Percentiles rank a stretch among this genome's conserved stretches.
phyloP scores from a whole-genome alignment of 1,284 basidiomycete species.

The Jaminaea rosea region DNA sequence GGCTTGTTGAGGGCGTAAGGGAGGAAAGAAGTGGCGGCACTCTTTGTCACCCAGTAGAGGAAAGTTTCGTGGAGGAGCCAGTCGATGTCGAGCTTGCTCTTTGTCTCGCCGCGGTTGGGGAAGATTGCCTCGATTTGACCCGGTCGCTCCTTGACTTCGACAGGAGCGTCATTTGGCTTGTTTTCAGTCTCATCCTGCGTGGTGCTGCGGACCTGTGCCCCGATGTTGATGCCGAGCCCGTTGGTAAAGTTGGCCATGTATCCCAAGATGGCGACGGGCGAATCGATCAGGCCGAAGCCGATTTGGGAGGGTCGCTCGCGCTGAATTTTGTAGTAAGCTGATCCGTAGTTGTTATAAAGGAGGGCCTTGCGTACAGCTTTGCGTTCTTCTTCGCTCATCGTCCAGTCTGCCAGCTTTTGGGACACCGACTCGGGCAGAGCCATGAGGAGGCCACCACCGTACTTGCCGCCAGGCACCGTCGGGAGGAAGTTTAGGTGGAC shows the following conservation, averaged over 20 bases:
- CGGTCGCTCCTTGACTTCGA: slow-evolving; percentile 19
- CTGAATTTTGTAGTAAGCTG: slow-evolving; percentile 30
- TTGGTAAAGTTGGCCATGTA: slow-evolving; percentile 22
- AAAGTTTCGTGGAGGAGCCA: background rate
- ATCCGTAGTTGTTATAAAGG: slow-evolving; percentile 14
- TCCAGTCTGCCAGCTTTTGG: background rate
- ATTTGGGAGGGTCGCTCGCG: slow-evolving; percentile 19
- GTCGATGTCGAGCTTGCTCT: slow-evolving; percentile 1
- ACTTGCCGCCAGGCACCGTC: slow-evolving; percentile 17
- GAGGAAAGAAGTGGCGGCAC: slow-evolving; percentile 30
- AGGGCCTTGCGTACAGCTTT: slow-evolving; percentile 15
- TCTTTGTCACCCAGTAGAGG: slow-evolving; percentile 5
- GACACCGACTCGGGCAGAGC: background rate
- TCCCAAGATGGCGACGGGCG: slow-evolving; percentile 25
- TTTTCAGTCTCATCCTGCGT: background rate
- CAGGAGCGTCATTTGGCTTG: slow-evolving; percentile 10
- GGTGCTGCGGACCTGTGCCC: background rate
- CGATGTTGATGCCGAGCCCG: background rate
- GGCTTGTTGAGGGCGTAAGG: slow-evolving; percentile 24
- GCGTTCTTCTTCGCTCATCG: slow-evolving; percentile 11
- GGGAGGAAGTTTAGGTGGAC: slow-evolving; percentile 40
- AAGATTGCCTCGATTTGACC: background rate
- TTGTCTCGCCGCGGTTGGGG: background rate
- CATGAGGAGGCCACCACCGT: slow-evolving; percentile 12
- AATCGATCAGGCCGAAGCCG: slow-evolving; percentile 23